These are phyloP conservation scores for Suhomyces prunicola DNA, from an alignment of 805 yeast genomes.

Conservation along the genomic window DNA sequence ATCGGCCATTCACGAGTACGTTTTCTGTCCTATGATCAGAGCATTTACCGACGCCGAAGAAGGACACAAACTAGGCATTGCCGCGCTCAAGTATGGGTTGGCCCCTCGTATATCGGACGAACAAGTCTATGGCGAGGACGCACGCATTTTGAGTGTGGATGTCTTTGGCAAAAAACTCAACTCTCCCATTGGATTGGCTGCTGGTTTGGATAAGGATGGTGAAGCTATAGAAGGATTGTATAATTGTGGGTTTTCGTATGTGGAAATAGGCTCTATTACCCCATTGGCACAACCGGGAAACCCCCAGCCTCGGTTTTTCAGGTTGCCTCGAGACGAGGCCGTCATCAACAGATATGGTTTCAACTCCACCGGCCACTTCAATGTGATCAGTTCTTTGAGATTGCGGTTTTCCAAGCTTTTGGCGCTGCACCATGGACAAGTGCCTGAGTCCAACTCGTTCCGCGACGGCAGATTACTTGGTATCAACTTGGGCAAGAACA, in stretches of 20 bases:
- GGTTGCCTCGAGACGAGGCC: slow-evolving; percentile 81
- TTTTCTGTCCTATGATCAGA: slow-evolving; percentile 75
- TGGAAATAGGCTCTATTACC: slow-evolving; percentile 90
- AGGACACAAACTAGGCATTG: slow-evolving; percentile 77
- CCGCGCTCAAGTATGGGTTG: slow-evolving; percentile 63
- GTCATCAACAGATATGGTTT: slow-evolving; percentile 94
- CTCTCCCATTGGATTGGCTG: slow-evolving; percentile 90
- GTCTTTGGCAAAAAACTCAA: slow-evolving; percentile 66
- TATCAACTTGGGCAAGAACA: slow-evolving; percentile 88
- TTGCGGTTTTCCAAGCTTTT: slow-evolving; percentile 52
- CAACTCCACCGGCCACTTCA: slow-evolving; percentile 84
- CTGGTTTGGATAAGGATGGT: slow-evolving; percentile 93
- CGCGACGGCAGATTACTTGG: slow-evolving; percentile 66
- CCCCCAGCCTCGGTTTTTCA: slow-evolving; percentile 88
- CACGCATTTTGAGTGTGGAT: slow-evolving; percentile 47
- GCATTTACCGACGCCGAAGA: slow-evolving; percentile 73
- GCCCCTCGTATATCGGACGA: slow-evolving; percentile 60
- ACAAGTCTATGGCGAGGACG: slow-evolving; percentile 35
- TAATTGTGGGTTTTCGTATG: slow-evolving; percentile 79
- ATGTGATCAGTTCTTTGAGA: slow-evolving; percentile 65
- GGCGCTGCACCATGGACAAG: slow-evolving; percentile 14
- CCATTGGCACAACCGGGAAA: slow-evolving; percentile 94
- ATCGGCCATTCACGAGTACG: slow-evolving; percentile 77
- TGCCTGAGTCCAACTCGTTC: slow-evolving; percentile 46
- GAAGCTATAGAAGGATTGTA: slow-evolving; percentile 83